Conservation (phyloP, 768 basidiomycete genomes). For the Leccinum obscurum region DNA sequence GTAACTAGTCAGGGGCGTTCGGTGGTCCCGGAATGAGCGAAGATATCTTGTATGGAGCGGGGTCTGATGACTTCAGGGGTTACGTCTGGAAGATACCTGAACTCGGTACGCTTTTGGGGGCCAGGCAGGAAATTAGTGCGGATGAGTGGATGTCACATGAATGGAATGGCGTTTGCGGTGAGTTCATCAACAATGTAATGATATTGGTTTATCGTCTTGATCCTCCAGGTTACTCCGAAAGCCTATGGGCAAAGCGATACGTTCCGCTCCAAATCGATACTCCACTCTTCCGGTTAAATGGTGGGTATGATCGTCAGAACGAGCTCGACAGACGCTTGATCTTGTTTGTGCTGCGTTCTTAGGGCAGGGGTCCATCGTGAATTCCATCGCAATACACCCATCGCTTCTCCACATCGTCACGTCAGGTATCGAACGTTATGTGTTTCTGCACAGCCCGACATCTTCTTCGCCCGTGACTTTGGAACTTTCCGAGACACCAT, state of each 20-base stretch:
- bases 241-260: conserved; percentile 40
- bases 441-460: conserved; percentile 70
- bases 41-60: conserved; percentile 67
- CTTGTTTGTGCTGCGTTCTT: conserved; percentile 9
- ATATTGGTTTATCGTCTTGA: conserved; percentile 10
- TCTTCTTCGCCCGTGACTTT: conserved; percentile 50
- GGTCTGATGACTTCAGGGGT: conserved; percentile 80
- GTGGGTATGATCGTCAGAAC: conserved; percentile 33
- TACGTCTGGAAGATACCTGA: conserved; percentile 80
- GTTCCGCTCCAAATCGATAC: conserved; percentile 63
- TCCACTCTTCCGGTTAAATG: conserved; percentile 60
- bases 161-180: conserved; percentile 34
- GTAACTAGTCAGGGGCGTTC: conserved; percentile 69
- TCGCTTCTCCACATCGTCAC: conserved; percentile 64
- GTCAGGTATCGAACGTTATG: conserved; percentile 70
- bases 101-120: conserved; percentile 40
- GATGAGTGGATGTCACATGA: conserved; percentile 46
- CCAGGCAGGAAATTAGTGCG: conserved; percentile 45
- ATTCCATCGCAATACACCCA: conserved; percentile 73
- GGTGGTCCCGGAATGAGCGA: conserved; percentile 54
- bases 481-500: conserved; percentile 47
- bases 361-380: conserved; percentile 81
- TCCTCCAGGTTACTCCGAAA: conserved; percentile 48
- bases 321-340: neutral
- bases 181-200: conserved; percentile 9